phyloP scores from a whole-genome alignment of 1,139 yeast genomes.

The Hansenula anomala region DNA sequence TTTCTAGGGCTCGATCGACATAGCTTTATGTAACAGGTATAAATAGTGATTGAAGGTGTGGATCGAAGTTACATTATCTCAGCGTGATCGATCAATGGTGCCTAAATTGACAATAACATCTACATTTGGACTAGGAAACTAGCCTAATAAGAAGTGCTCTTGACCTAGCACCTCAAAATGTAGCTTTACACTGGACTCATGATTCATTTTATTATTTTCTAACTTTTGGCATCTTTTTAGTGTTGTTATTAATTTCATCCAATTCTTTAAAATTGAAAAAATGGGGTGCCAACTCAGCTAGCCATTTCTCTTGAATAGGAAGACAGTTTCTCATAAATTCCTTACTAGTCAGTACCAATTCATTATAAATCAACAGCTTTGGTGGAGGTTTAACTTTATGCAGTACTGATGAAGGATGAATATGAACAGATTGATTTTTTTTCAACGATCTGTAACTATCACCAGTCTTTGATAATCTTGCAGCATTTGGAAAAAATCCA shows the following conservation, averaged over 20 bases:
- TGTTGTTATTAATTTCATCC: conserved; percentile 12
- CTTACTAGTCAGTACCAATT: conserved; percentile 77
- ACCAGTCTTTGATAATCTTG: conserved; percentile 65
- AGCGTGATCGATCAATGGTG: no score
- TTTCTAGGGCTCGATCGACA: no score
- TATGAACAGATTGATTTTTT: conserved; percentile 58
- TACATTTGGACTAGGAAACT: no score
- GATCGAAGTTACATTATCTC: no score
- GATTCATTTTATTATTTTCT: no score
- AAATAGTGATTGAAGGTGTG: no score
- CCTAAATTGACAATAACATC: no score
- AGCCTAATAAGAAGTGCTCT: no score
- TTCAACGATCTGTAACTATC: conserved; percentile 63
- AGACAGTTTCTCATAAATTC: conserved; percentile 89
- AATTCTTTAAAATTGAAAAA: conserved; percentile 29
- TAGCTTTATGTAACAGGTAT: no score
- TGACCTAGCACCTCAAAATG: no score
- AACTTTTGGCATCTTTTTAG: conserved; percentile 17
- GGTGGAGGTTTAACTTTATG: conserved; percentile 64
- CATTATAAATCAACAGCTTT: conserved; percentile 70
- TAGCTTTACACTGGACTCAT: no score
- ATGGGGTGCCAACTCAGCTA: conserved; percentile 62
- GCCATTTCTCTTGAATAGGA: conserved; percentile 59
- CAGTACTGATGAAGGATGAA: conserved; percentile 81
- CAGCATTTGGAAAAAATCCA: conserved; percentile 83